Evolutionary conservation across 257 asterid genomes (phyloP), one percentile per base, ranked within the genome.

Genomic region (Salvia hispanica): DNA sequence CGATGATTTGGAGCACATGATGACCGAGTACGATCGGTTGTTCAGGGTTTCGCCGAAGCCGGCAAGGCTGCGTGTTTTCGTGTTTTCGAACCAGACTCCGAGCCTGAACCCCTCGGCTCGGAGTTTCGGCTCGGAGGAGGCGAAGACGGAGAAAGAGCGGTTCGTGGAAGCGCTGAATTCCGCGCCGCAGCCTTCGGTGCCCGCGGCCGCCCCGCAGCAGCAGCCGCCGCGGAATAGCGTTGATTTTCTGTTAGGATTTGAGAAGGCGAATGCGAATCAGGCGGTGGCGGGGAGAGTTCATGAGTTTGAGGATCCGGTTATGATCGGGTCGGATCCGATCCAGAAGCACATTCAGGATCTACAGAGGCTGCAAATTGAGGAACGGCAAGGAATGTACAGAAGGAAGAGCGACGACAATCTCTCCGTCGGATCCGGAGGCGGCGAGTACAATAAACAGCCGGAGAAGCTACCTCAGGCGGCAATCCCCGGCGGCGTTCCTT

Each of bases 331-430:
- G 64, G 97, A 92, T 86, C 85, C 95, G 83, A 92, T 88, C 80
- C 96, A 89, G 78, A 90, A 92, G 62, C 96, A 92, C 79, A 87
- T 92, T 58, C 92, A 83, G 73, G 97, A 90, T 83, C 85, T 90
- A 54, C 90, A 87, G 84, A 83, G 90, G 82, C 76, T 89, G 66
- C 79, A 83, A 50, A 65, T 92, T 2, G 97, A 84, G 74, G 96
- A 90, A 69, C 91, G 89, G 16, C 90, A 89, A 47, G 85, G 77
- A 7, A 6, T 71, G 52, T 80, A 84, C 48, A 50, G 79, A 37
- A 74, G 89, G 75, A 84, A 79, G 69, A 83, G 81, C 59, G 96
- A 90, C 13, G 98, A 90, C 11, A 83, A 66, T 65, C 66, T 83
- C 57, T 8, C 42, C 54, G 37, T 7, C 0, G 87, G 79, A 28